phyloP scores from a whole-genome alignment of 2,329 filamentous ascomycete genomes.

The Pleomassaria siparia region DNA sequence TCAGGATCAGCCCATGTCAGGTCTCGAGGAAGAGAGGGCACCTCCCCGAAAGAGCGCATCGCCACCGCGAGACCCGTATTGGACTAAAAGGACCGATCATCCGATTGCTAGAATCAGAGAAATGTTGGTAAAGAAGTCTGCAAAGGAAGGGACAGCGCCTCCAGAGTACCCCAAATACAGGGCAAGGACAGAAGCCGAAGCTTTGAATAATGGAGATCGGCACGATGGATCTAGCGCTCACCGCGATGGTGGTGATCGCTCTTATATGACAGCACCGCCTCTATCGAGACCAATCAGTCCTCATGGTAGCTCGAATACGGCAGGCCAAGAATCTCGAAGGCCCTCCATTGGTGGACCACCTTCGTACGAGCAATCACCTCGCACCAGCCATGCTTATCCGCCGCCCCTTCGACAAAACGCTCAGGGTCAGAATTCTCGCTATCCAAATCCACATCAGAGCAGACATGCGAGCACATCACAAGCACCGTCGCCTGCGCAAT shows the following conservation, averaged over 20 bases:
- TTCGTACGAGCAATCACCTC: constrained; percentile 17
- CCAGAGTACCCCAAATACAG: not conserved
- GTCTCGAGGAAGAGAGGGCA: not conserved
- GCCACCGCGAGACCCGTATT: constrained; percentile 10
- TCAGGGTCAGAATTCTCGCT: constrained; percentile 24
- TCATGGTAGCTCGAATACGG: constrained; percentile 22
- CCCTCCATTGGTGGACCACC: constrained; percentile 20
- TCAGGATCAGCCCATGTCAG: not conserved
- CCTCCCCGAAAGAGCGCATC: not conserved
- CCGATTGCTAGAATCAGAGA: constrained; percentile 18
- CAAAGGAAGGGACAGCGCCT: constrained; percentile 6
- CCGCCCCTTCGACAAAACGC: constrained; percentile 24
- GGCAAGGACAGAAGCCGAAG: too few species aligned
- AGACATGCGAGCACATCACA: constrained; percentile 33
- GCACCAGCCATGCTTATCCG: constrained; percentile 10
- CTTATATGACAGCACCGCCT: constrained; percentile 12
- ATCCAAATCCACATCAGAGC: constrained; percentile 31
- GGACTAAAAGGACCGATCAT: constrained; percentile 6
- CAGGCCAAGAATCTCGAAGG: constrained; percentile 26
- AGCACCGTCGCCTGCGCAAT: constrained; percentile 26
- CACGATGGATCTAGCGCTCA: not conserved
- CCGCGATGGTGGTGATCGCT: constrained; percentile 9
- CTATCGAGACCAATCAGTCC: constrained; percentile 14
- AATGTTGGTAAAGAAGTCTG: constrained; percentile 6
- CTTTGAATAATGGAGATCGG: not conserved